These are phyloP conservation scores for Echium plantagineum DNA, from an alignment of 257 asterid genomes.

Conservation along the genomic window DNA sequence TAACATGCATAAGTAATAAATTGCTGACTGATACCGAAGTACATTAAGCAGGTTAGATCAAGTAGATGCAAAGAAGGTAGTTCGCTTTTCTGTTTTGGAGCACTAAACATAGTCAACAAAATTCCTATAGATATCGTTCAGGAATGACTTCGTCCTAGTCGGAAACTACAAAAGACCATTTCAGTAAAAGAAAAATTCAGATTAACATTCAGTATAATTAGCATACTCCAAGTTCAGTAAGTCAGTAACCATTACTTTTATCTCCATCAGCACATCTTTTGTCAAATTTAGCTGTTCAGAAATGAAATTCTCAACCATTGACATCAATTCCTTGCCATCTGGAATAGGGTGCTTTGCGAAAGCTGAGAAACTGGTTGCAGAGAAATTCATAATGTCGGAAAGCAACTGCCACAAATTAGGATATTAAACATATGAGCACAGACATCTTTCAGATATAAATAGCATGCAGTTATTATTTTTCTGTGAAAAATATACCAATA, in stretches of 20 bases:
- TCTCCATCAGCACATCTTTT: conserved; percentile 54
- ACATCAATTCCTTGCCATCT: conserved; percentile 36
- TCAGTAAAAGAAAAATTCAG: neutral
- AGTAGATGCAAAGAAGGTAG: neutral
- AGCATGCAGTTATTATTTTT: neutral
- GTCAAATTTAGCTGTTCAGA: conserved; percentile 55
- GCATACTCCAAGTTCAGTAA: conserved; percentile 1
- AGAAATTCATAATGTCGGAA: conserved; percentile 65
- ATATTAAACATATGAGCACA: conserved; percentile 9
- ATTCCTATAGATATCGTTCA: neutral
- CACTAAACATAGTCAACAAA: neutral
- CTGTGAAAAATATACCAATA: neutral
- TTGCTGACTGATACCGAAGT: neutral
- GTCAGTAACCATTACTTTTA: conserved; percentile 37
- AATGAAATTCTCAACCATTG: conserved; percentile 51
- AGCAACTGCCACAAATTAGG: conserved; percentile 50
- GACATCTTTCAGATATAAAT: neutral
- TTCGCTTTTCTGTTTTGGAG: neutral
- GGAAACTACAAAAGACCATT: neutral
- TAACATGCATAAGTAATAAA: neutral
- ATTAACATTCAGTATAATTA: neutral
- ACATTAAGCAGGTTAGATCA: neutral
- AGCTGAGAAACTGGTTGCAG: conserved; percentile 56
- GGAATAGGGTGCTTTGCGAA: conserved; percentile 51
- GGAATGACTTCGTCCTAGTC: neutral